These are phyloP conservation scores for Angomonas ambiguus DNA, from an alignment of 208 protist genomes.

Conservation along the genomic window DNA sequence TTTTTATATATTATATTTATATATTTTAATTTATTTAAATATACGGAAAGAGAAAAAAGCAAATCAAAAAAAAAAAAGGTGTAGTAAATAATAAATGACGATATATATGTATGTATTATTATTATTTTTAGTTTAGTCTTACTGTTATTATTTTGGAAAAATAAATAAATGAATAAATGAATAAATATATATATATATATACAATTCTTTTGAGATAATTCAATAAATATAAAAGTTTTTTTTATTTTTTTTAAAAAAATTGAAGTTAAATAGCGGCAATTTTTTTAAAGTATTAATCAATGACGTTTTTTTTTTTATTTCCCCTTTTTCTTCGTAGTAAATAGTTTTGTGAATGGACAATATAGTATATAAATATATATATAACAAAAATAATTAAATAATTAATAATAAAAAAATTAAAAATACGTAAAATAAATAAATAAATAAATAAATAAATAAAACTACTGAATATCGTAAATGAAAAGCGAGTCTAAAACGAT, in stretches of 20 bases:
- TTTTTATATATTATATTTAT: neutral
- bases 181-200: conserved; percentile 10
- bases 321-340: neutral
- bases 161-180: conserved; percentile 5
- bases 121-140: neutral
- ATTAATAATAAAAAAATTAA: conserved; percentile 1
- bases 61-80: conserved; percentile 6
- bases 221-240: neutral
- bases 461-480: neutral
- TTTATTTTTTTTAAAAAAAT: conserved; percentile 10
- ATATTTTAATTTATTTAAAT: neutral
- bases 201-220: neutral
- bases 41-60: neutral
- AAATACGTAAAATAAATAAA: neutral
- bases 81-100: neutral
- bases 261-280: neutral
- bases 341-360: neutral
- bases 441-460: neutral
- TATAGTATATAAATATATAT: conserved; percentile 1
- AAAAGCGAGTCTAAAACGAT: conserved; percentile 1
- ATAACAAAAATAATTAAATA: neutral
- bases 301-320: neutral
- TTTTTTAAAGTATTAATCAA: neutral
- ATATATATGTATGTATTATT: neutral
- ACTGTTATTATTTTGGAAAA: conserved; percentile 5